Conservation (phyloP, 1,284 basidiomycete genomes). For the Fomitopsis betulina region DNA sequence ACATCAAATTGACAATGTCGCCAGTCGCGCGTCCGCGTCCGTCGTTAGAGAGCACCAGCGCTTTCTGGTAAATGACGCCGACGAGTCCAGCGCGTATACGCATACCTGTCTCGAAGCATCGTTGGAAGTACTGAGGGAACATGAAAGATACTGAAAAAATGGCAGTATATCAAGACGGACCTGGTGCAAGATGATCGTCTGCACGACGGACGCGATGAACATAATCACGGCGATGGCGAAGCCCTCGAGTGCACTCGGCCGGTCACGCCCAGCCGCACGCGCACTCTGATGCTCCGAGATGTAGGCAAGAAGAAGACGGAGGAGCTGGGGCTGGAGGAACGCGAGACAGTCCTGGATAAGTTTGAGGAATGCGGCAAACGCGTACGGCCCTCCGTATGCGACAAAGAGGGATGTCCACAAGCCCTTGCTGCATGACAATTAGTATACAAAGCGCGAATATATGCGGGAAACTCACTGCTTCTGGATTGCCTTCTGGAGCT, state of each 20-base stretch:
- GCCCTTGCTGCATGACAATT: slow-evolving; percentile 34
- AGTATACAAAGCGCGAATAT: not conserved
- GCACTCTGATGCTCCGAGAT: slow-evolving; percentile 71
- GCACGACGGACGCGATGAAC: slow-evolving; percentile 74
- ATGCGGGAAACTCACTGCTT: slow-evolving; percentile 42
- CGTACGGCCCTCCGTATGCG: slow-evolving; percentile 79
- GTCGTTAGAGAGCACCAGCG: slow-evolving; percentile 81
- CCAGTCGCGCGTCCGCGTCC: slow-evolving; percentile 80
- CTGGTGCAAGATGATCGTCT: slow-evolving; percentile 87
- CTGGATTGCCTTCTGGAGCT: slow-evolving; percentile 56
- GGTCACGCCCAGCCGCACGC: slow-evolving; percentile 25
- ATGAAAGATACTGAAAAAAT: not conserved
- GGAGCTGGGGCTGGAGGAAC: slow-evolving; percentile 88
- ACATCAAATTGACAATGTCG: slow-evolving; percentile 94
- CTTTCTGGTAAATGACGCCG: slow-evolving; percentile 83
- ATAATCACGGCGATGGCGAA: slow-evolving; percentile 76
- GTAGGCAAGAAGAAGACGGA: slow-evolving; percentile 78
- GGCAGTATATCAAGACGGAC: slow-evolving; percentile 33
- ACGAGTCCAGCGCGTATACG: slow-evolving; percentile 87
- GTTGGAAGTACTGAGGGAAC: slow-evolving; percentile 68
- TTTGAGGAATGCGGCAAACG: slow-evolving; percentile 67
- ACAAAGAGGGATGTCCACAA: slow-evolving; percentile 71
- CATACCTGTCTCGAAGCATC: slow-evolving; percentile 85
- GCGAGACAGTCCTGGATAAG: slow-evolving; percentile 74
- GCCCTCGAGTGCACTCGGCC: slow-evolving; percentile 48